Base-by-base conservation (phyloP, 2,329 filamentous ascomycete species). In the Phyllosticta citribraziliensis region DNA sequence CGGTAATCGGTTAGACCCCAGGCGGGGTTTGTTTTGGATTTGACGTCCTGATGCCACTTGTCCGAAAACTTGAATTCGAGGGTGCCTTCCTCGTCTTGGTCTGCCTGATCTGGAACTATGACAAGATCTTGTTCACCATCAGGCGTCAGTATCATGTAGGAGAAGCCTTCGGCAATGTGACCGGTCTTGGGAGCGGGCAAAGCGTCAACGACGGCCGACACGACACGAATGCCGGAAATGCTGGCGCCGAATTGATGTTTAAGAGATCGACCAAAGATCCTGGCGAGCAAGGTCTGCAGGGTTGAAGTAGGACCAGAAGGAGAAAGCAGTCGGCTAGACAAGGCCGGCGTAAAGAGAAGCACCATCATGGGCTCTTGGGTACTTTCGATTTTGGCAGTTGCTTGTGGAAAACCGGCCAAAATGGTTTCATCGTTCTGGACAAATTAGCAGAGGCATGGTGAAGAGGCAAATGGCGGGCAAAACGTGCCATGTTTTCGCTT, bases 181-280 rank as follows among this genome's bases (percentile, higher is more conserved):
- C 55, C 19, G 67, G 66, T 14, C 67, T 64, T 20, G 60, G 53
- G 59, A 8, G 63, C 64, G 5, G 73, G 73, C 9, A 75, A 66
- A 52, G 69, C 72, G 65, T 74, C 71, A 9, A 75, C 72, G 5
- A 75, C 72, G 51, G 73, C 73, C 62, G 67, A 70, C 10, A 60
- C 9, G 24, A 56, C 25, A 12, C 52, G 33, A 17, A 40, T 17
- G 33, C 14, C 14, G 33, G 11, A 17, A 40, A 40, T 12, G 33
- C 8, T 40, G 33, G 11, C 33, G 17, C 33, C 33, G 14, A 40
- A 5, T 1, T 14, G 10, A 17, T 40, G 33, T 17, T 40, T 40
- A 11, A 40, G 33, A 40, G 33, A 40, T 5, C 12, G 11, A 14
- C 10, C 14, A 17, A 40, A 40, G 33, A 40, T 5, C 10, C 33